Evolutionary conservation across 371 early-diverging fungal species (phyloP), one percentile per base, ranked within the genome.

Genomic region (Mucor piriformis): DNA sequence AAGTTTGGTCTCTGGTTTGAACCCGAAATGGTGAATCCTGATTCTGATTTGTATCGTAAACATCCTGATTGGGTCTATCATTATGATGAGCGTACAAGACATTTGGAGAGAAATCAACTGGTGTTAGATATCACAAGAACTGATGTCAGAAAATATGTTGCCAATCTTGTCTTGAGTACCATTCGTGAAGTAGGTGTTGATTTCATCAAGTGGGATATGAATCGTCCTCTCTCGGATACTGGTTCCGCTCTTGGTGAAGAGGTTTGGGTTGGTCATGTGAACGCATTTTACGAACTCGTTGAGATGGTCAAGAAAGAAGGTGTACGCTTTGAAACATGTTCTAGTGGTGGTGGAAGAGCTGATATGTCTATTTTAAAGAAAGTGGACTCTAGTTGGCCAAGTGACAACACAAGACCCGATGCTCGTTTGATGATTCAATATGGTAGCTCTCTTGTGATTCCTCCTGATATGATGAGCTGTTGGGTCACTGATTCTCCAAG

Each of bases 1-100:
- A 62, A 73, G 5, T 81, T 83, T 18, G 86, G 86, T 2, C 29
- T 85, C 6, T 85, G 86, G 86, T 66, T 83, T 37, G 83, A 83
- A 15, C 83, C 83, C 1, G 81, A 81, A 27, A 73, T 69, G 70
- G 71, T 74, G 12, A 77, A 73, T 47, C 67, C 64, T 0, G 66
- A 81, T 35, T 75, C 76, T 11, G 61, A 72, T 23, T 50, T 81
- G 29, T 81, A 78, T 21, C 72, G 76, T 3, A 50, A 54, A 8
- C 76, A 81, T 52, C 81, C 81, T 10, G 79, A 78, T n/a, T 81
- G 81, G 79, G 69, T 68, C 6, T 67, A 74, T 49, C 58, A 64
- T 52, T 69, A 70, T 35, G 40, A 54, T 29, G 73, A 64, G 7
- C 64, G 71, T 7, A 40, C 48, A 7, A 52, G 70, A 3, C 67